phyloP scores from a whole-genome alignment of 108 stramenopile species.

The Skeletonema tropicum region DNA sequence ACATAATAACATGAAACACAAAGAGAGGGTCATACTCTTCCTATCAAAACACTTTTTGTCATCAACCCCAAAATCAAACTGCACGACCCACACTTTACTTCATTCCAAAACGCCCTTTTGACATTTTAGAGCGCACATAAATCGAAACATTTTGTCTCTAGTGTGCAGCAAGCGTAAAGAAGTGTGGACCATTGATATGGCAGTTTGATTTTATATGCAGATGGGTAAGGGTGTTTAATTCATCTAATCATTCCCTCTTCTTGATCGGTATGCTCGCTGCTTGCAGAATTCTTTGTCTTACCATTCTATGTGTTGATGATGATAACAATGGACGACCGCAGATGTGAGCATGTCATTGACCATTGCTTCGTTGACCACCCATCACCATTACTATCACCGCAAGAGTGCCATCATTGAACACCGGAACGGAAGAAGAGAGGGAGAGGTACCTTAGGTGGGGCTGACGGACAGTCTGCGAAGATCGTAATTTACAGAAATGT shows the following conservation, averaged over 20 bases:
- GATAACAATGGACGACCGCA: no score
- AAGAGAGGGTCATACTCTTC: slow-evolving; percentile 54
- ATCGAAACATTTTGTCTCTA: background rate
- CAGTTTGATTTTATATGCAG: background rate
- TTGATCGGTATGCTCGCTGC: background rate
- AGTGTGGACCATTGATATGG: background rate
- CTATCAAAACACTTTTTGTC: slow-evolving; percentile 54
- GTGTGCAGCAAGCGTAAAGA: background rate
- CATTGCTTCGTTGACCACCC: no score
- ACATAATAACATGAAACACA: background rate
- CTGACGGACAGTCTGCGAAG: no score
- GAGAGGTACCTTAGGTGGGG: no score
- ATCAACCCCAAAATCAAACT: slow-evolving; percentile 44
- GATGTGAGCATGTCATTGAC: no score
- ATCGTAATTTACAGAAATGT: no score
- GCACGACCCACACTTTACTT: background rate
- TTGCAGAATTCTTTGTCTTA: no score
- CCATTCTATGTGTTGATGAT: no score
- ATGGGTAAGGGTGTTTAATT: background rate
- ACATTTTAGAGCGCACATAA: background rate
- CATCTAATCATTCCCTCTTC: background rate
- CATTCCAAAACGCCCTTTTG: background rate
- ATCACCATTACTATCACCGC: no score
- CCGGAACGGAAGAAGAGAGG: no score
- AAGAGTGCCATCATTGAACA: no score